These are phyloP conservation scores for Setaria viridis DNA, from an alignment of 202 grass and related monocot species.

Conservation along the genomic window DNA sequence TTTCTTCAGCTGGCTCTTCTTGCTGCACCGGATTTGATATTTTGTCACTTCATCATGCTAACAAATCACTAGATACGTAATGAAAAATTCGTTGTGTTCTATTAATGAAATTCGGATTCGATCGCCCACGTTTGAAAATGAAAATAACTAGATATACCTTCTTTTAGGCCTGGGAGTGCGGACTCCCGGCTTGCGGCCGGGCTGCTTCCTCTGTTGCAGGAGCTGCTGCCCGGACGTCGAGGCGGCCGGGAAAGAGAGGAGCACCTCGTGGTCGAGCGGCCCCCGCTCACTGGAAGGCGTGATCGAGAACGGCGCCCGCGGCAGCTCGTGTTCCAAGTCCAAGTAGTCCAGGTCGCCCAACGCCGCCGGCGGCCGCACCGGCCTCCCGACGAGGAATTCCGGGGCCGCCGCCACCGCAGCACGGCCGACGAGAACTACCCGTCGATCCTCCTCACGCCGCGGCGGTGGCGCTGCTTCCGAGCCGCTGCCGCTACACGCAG, in stretches of 20 bases:
- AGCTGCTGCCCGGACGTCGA: conserved; percentile 24
- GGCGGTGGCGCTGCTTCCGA: neutral
- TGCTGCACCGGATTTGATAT: conserved; percentile 31
- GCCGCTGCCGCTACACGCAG: neutral
- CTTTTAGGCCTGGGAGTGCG: conserved; percentile 50
- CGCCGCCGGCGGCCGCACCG: neutral
- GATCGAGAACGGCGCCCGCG: conserved; percentile 40
- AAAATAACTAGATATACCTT: conserved; percentile 46
- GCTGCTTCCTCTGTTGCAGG: conserved; percentile 7
- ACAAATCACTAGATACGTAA: too few relatives aligned
- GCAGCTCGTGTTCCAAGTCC: conserved; percentile 28
- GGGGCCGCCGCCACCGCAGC: neutral
- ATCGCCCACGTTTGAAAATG: too few relatives aligned
- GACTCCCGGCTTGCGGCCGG: conserved; percentile 28
- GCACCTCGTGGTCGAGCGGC: neutral
- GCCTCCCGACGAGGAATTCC: neutral
- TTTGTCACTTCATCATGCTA: too few relatives aligned
- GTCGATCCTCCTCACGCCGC: neutral
- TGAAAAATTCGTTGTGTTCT: too few relatives aligned
- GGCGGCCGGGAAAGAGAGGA: conserved; percentile 20
- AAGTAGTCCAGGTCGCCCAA: conserved; percentile 44
- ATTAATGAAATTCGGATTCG: too few relatives aligned
- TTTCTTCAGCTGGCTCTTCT: conserved; percentile 79
- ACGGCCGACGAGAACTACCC: neutral
- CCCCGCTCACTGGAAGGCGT: conserved; percentile 6